Percentiles rank a stretch among this genome's conserved stretches.
phyloP scores from a whole-genome alignment of 2,329 filamentous ascomycete species.

The Botrytis elliptica region DNA sequence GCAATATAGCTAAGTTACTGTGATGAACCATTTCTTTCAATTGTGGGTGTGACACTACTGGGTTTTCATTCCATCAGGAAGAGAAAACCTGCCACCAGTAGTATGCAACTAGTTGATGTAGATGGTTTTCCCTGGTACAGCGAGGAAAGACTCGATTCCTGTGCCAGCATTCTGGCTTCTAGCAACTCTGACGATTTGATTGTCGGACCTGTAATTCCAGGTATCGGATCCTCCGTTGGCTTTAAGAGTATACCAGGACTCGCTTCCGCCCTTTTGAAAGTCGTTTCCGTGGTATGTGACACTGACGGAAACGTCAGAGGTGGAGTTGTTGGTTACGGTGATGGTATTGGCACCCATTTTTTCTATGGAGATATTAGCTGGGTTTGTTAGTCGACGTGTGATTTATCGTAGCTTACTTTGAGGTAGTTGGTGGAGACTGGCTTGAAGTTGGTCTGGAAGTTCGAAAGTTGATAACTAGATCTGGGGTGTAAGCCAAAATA shows the following conservation, averaged over 20 bases:
- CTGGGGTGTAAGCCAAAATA: not conserved
- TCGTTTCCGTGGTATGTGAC: constrained; percentile 1
- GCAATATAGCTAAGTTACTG: not conserved
- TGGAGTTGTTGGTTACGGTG: constrained; percentile 15
- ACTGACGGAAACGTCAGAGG: not conserved
- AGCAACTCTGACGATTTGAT: constrained; percentile 4
- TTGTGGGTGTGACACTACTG: not conserved
- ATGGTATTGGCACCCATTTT: constrained; percentile 14
- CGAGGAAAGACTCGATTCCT: not conserved
- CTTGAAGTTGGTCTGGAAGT: not conserved
- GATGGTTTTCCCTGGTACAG: not conserved
- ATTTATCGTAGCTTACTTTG: not conserved
- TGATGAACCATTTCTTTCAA: not conserved
- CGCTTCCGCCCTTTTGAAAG: constrained; percentile 17
- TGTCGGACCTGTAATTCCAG: not conserved
- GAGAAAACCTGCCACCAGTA: not conserved
- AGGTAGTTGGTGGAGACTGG: not conserved
- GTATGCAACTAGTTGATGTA: constrained; percentile 2
- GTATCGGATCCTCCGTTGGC: constrained; percentile 10
- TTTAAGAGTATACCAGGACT: not conserved
- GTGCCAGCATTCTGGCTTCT: constrained; percentile 8
- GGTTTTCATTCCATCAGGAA: not conserved
- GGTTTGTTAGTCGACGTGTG: not conserved
- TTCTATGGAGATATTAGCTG: not conserved
- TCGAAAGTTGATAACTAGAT: not conserved